Evolutionary conservation across 1,139 yeast genomes (phyloP).

Genomic region (Pichiaceae sp.): DNA sequence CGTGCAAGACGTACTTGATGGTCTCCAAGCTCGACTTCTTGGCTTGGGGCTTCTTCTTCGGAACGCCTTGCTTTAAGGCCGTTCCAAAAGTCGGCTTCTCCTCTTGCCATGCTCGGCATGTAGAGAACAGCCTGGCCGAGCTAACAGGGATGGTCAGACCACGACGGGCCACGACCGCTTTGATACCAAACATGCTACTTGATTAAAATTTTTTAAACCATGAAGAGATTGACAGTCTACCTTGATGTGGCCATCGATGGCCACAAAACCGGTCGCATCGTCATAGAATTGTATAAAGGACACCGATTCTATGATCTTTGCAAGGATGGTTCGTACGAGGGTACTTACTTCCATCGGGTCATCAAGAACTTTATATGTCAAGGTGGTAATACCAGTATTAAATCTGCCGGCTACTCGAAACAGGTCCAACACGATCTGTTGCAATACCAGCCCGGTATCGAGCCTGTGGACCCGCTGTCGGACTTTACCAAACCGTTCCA

Average conservation of each 20-base stretch:
- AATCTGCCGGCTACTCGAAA: slow-evolving; percentile 21
- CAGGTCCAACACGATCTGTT: slow-evolving; percentile 29
- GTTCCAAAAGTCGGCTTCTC: slow-evolving; percentile 18
- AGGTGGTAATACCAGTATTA: slow-evolving; percentile 54
- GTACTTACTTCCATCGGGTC: slow-evolving; percentile 55
- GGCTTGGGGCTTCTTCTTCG: slow-evolving; percentile 1
- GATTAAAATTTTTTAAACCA: too few species aligned
- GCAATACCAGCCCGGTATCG: too few species aligned
- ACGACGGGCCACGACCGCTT: neutral
- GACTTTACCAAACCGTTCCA: slow-evolving; percentile 37
- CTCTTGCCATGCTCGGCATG: neutral
- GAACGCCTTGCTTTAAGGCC: slow-evolving; percentile 8
- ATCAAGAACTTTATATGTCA: slow-evolving; percentile 76
- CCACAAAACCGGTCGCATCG: slow-evolving; percentile 50
- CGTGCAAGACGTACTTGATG: slow-evolving; percentile 63
- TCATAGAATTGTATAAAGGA: slow-evolving; percentile 43
- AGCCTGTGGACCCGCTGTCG: too few species aligned
- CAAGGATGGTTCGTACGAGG: too few species aligned
- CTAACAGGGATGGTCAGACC: too few species aligned
- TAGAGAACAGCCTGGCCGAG: neutral
- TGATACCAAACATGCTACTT: too few species aligned
- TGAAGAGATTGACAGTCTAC: slow-evolving; percentile 19
- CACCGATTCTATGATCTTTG: slow-evolving; percentile 59
- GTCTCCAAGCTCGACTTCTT: slow-evolving; percentile 19
- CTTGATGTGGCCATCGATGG: slow-evolving; percentile 50